Conservation (phyloP, 2,329 filamentous ascomycete genomes). For the Colletotrichum lupini region DNA sequence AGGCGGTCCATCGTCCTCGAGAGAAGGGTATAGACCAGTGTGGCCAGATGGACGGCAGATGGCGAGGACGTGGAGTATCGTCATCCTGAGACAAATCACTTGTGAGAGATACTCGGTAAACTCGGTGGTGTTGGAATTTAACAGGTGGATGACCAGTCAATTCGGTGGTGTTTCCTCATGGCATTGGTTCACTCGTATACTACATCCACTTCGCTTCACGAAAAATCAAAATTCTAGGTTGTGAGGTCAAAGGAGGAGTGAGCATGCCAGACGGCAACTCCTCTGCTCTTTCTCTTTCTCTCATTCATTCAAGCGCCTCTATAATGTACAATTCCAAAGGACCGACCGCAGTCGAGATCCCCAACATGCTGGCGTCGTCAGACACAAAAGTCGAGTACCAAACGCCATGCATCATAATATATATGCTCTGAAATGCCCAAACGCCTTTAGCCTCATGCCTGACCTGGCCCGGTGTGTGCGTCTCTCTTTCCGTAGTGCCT, state of each 20-base stretch:
- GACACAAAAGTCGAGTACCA: neutral
- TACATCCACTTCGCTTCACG: neutral
- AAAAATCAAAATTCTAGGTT: neutral
- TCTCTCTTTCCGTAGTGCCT: slow-evolving; percentile 10
- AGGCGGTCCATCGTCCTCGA: no score
- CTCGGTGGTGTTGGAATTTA: no score
- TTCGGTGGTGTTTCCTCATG: no score
- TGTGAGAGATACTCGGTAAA: no score
- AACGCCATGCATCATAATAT: slow-evolving; percentile 18
- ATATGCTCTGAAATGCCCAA: slow-evolving; percentile 25
- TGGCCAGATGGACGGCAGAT: no score
- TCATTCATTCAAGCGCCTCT: slow-evolving; percentile 7
- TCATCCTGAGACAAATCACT: no score
- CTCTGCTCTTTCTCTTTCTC: neutral
- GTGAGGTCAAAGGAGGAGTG: neutral
- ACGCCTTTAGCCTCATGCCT: slow-evolving; percentile 30
- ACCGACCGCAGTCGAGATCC: neutral
- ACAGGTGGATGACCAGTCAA: neutral
- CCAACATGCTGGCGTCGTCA: slow-evolving; percentile 6
- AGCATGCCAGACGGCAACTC: neutral
- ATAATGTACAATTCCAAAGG: slow-evolving; percentile 21
- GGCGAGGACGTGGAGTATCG: no score
- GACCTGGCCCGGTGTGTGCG: neutral
- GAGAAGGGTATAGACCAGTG: no score
- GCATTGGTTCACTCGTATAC: neutral